Conservation (phyloP, 2,329 filamentous ascomycete genomes). For the Emmonsiellopsis sp. region DNA sequence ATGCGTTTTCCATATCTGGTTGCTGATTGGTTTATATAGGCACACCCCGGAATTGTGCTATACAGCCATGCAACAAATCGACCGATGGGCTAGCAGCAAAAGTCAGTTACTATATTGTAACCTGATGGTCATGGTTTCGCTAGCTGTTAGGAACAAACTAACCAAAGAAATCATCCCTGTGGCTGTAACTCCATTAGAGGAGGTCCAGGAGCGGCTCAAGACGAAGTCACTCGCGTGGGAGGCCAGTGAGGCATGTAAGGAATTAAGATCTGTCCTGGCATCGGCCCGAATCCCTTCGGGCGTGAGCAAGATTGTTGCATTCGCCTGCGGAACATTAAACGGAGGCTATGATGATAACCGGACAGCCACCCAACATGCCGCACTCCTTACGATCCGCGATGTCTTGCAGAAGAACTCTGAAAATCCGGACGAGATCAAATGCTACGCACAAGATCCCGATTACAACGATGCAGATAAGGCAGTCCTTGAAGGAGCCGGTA, state of each 20-base stretch:
- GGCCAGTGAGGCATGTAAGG: conserved; percentile 2
- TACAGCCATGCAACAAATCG: too few species aligned
- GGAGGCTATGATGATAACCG: background rate
- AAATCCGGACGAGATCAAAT: conserved; percentile 6
- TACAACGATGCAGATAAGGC: conserved; percentile 15
- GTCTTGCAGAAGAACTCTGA: conserved; percentile 7
- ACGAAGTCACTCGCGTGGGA: conserved; percentile 2
- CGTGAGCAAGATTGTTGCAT: conserved; percentile 8
- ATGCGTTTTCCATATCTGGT: too few species aligned
- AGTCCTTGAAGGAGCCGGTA: conserved; percentile 13
- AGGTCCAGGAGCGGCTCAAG: background rate
- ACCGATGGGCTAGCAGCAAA: too few species aligned
- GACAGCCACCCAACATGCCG: conserved; percentile 16
- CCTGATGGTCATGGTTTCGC: too few species aligned
- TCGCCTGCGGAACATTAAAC: conserved; percentile 5
- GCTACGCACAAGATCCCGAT: conserved; percentile 21
- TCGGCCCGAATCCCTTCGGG: background rate
- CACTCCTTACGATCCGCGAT: conserved; percentile 16
- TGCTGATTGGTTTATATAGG: too few species aligned
- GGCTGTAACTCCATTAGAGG: background rate
- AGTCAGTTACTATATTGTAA: too few species aligned
- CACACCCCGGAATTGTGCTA: too few species aligned
- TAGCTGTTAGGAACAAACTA: too few species aligned
- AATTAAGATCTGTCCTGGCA: conserved; percentile 1
- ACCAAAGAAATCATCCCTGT: too few species aligned